A percentile compares a stretch with the other conserved stretches of the same genome.
These are phyloP conservation scores for Ascochyta fabae DNA, from an alignment of 2,329 filamentous ascomycete genomes.

Conservation along the genomic window DNA sequence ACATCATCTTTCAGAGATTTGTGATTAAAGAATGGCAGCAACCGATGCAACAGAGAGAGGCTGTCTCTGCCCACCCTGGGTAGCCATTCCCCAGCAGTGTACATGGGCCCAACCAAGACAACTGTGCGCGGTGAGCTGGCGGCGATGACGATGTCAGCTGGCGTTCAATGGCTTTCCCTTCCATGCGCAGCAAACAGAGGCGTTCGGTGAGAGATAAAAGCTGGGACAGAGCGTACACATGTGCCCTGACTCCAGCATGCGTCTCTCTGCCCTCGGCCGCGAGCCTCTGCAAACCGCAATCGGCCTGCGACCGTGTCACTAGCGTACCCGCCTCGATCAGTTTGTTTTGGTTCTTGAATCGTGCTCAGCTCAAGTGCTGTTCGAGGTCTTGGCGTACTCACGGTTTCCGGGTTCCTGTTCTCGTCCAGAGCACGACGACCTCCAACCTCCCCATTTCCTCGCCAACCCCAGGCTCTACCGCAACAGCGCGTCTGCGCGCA, in stretches of 20 bases:
- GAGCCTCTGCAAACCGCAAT: slow-evolving; percentile 5
- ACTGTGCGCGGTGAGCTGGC: neutral
- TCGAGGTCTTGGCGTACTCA: slow-evolving; percentile 30
- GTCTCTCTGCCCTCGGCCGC: neutral
- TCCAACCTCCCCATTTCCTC: slow-evolving; percentile 43
- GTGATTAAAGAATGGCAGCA: neutral
- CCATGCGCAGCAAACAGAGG: slow-evolving; percentile 21
- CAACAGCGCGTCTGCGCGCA: slow-evolving; percentile 38
- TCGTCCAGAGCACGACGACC: slow-evolving; percentile 25
- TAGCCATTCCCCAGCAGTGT: neutral
- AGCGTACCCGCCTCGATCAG: slow-evolving; percentile 14
- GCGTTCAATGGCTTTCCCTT: slow-evolving; percentile 3
- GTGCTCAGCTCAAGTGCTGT: slow-evolving; percentile 21
- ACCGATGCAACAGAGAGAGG: neutral
- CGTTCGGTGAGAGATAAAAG: slow-evolving; percentile 1
- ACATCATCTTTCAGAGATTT: neutral
- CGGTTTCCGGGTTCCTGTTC: slow-evolving; percentile 5
- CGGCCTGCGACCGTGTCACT: neutral
- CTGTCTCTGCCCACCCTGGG: neutral
- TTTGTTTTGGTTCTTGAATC: slow-evolving; percentile 31
- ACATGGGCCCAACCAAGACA: neutral
- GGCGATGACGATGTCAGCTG: slow-evolving; percentile 4
- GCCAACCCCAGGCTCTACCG: slow-evolving; percentile 17
- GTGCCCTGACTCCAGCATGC: neutral
- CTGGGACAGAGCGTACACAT: neutral